Conservation (phyloP, 2,329 filamentous ascomycete genomes). For the Penicillium sp. region DNA sequence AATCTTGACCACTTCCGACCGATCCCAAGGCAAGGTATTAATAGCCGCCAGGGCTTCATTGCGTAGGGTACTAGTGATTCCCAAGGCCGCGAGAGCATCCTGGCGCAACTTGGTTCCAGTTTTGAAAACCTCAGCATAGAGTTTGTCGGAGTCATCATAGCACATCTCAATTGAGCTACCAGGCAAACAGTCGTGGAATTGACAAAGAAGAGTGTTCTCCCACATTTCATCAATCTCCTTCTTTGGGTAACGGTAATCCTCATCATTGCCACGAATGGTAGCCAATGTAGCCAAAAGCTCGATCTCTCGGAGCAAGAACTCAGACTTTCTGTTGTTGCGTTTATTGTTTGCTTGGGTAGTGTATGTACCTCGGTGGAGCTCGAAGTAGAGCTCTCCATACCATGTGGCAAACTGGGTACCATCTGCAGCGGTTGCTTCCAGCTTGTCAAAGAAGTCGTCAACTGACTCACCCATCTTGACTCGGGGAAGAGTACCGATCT, state of each 20-base stretch:
- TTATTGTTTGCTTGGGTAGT: constrained; percentile 98
- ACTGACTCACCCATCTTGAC: constrained; percentile 87
- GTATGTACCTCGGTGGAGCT: constrained; percentile 94
- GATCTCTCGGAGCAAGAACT: constrained; percentile 81
- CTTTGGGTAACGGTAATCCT: constrained; percentile 84
- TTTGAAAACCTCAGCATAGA: constrained; percentile 81
- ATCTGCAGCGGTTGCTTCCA: constrained; percentile 72
- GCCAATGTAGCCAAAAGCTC: constrained; percentile 86
- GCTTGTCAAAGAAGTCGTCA: constrained; percentile 86
- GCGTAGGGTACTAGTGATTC: constrained; percentile 53
- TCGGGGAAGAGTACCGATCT: constrained; percentile 76
- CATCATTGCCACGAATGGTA: constrained; percentile 63
- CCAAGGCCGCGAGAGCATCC: constrained; percentile 68
- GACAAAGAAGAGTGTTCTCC: constrained; percentile 87
- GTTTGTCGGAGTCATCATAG: constrained; percentile 90
- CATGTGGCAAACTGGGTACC: constrained; percentile 81
- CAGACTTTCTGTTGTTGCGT: constrained; percentile 82
- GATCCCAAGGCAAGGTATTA: constrained; percentile 86
- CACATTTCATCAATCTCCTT: constrained; percentile 93
- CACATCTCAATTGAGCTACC: constrained; percentile 97
- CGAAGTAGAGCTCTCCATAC: constrained; percentile 98
- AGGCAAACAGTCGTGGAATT: constrained; percentile 96
- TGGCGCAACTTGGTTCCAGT: constrained; percentile 71
- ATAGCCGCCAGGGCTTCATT: constrained; percentile 60
- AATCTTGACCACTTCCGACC: constrained; percentile 70